Evolutionary conservation across 1,284 basidiomycete genomes (phyloP).

Genomic region (Moniliophthora roreri): DNA sequence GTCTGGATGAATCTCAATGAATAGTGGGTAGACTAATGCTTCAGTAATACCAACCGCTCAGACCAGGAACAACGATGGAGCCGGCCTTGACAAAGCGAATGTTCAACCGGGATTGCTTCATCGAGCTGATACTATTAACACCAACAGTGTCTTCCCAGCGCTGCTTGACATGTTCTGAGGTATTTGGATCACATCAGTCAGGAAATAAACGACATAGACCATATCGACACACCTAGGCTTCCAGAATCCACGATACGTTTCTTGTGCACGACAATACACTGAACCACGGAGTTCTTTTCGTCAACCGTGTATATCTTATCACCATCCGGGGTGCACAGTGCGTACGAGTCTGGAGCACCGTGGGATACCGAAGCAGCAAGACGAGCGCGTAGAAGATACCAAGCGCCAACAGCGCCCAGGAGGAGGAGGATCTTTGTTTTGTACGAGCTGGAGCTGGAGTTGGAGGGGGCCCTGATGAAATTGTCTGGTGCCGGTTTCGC

Average conservation of each 20-base stretch:
- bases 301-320: constrained; percentile 64
- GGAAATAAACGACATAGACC: background rate
- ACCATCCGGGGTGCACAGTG: constrained; percentile 55
- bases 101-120: constrained; percentile 25
- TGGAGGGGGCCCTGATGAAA: background rate
- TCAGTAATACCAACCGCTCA: constrained; percentile 50
- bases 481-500: background rate
- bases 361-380: background rate
- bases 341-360: constrained; percentile 38
- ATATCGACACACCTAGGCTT: constrained; percentile 45
- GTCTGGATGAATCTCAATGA: constrained; percentile 43
- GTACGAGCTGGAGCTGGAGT: background rate
- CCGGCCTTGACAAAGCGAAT: constrained; percentile 52
- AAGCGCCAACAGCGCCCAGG: background rate
- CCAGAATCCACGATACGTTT: constrained; percentile 53
- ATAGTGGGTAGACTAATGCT: background rate
- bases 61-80: constrained; percentile 64
- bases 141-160: constrained; percentile 32
- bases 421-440: background rate
- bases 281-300: constrained; percentile 40
- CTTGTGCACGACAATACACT: constrained; percentile 60
- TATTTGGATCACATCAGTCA: background rate
- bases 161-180: constrained; percentile 42
- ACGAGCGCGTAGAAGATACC: background rate
- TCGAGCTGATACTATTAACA: constrained; percentile 6